These are phyloP conservation scores for Trichoderma sp. DNA, from an alignment of 2,329 filamentous ascomycete species.

Conservation along the genomic window DNA sequence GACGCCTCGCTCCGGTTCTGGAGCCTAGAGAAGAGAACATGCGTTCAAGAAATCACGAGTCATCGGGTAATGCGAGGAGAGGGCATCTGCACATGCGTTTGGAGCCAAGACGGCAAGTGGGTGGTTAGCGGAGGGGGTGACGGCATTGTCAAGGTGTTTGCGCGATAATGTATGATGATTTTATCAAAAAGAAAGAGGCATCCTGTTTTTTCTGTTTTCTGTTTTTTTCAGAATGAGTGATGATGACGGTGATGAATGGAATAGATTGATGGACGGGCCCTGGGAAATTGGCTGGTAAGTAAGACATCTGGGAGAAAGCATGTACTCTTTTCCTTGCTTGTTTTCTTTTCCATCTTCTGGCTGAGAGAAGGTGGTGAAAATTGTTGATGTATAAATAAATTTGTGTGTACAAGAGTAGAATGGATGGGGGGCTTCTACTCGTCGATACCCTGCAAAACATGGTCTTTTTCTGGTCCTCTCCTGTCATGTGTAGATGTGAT, in stretches of 20 bases:
- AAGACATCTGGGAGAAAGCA: background rate
- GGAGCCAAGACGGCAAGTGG: conserved; percentile 93
- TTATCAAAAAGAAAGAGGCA: conserved; percentile 4
- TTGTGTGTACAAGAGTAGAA: conserved; percentile 9
- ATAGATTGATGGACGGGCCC: conserved; percentile 20
- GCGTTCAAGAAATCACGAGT: conserved; percentile 91
- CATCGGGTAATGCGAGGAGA: conserved; percentile 95
- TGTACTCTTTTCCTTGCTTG: background rate
- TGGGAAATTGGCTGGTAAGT: conserved; percentile 5
- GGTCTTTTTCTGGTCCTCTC: background rate
- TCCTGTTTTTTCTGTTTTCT: background rate
- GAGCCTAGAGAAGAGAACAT: conserved; percentile 93
- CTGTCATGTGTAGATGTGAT: background rate
- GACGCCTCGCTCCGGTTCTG: conserved; percentile 96
- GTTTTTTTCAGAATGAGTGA: conserved; percentile 1
- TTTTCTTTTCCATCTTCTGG: background rate
- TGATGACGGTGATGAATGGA: conserved; percentile 17
- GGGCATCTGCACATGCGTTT: conserved; percentile 90
- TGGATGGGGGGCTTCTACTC: conserved; percentile 34
- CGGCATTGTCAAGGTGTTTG: conserved; percentile 92
- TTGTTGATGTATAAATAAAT: conserved; percentile 17
- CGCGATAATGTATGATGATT: conserved; percentile 47
- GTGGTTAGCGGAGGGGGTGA: conserved; percentile 95
- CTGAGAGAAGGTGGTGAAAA: conserved; percentile 1
- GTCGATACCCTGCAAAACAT: conserved; percentile 42